Conservation (phyloP, 2,329 filamentous ascomycete species). For the Nemania serpens region DNA sequence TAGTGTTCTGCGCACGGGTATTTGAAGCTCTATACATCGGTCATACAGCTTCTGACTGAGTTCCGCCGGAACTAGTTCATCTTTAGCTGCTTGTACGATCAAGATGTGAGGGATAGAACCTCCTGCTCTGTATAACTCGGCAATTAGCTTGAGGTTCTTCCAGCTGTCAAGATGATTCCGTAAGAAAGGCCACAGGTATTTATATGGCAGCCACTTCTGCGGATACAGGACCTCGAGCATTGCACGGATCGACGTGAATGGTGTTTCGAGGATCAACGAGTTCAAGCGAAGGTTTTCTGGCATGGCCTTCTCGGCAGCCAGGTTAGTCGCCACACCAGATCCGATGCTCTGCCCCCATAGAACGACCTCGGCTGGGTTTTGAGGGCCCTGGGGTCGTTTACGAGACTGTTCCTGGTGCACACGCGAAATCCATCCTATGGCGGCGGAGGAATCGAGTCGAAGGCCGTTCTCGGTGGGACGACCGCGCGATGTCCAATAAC, state of each 20-base stretch:
- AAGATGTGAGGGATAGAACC: conserved; percentile 46
- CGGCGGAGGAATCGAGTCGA: conserved; percentile 68
- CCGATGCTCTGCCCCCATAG: conserved; percentile 83
- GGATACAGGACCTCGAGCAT: conserved; percentile 78
- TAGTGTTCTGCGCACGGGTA: conserved; percentile 51
- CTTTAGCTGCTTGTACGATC: conserved; percentile 61
- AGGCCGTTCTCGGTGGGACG: conserved; percentile 73
- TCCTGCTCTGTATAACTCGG: conserved; percentile 36
- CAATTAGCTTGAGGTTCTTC: conserved; percentile 54
- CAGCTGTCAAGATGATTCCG: conserved; percentile 65
- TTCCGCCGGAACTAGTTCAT: conserved; percentile 61
- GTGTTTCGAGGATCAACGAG: conserved; percentile 73
- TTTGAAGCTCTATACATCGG: conserved; percentile 52
- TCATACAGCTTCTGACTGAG: conserved; percentile 53
- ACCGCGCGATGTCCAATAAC: conserved; percentile 79
- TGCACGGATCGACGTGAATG: conserved; percentile 70
- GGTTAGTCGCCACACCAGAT: conserved; percentile 69
- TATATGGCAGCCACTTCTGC: conserved; percentile 79
- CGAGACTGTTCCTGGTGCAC: conserved; percentile 40
- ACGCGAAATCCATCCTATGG: conserved; percentile 63
- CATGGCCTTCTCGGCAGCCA: conserved; percentile 51
- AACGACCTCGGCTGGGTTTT: conserved; percentile 49
- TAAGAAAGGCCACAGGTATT: conserved; percentile 74
- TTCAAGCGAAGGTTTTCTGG: conserved; percentile 47
- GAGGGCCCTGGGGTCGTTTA: conserved; percentile 11